Percentiles rank a stretch among this genome's conserved stretches.
phyloP scores from a whole-genome alignment of 202 grass and related monocot species.

The Elaeis oleifera region DNA sequence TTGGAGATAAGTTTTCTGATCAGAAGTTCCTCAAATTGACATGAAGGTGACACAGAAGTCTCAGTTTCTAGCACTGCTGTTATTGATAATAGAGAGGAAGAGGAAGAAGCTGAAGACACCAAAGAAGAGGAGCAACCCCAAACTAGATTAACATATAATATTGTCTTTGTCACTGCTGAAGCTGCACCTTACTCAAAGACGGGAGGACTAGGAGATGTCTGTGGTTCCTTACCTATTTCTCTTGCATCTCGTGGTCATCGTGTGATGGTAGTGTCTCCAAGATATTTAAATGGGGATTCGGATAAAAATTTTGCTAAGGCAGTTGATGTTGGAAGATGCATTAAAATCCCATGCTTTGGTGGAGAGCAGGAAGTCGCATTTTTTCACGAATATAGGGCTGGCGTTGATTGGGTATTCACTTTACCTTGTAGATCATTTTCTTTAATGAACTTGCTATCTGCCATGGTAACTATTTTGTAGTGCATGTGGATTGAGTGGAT shows the following conservation, averaged over 20 bases:
- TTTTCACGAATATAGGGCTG: constrained; percentile 78
- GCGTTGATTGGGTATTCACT: constrained; percentile 80
- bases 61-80: constrained; percentile 16
- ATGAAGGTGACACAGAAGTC: constrained; percentile 4
- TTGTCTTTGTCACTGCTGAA: constrained; percentile 81
- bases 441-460: too few species aligned
- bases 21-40: constrained; percentile 6
- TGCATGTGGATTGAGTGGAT: too few species aligned
- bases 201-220: constrained; percentile 89
- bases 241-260: constrained; percentile 82
- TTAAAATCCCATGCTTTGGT: constrained; percentile 62
- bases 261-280: constrained; percentile 91
- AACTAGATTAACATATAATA: constrained; percentile 45
- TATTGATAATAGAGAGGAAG: neutral
- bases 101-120: neutral
- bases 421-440: too few species aligned
- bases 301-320: constrained; percentile 52
- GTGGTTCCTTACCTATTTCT: constrained; percentile 87
- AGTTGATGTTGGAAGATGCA: constrained; percentile 42
- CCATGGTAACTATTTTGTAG: too few species aligned
- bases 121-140: constrained; percentile 17
- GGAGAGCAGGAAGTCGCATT: constrained; percentile 72
- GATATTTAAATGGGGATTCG: constrained; percentile 64
- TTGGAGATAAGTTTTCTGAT: neutral
- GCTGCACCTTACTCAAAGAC: constrained; percentile 92